Conservation (phyloP, 768 basidiomycete genomes). For the Calocera viscosa region DNA sequence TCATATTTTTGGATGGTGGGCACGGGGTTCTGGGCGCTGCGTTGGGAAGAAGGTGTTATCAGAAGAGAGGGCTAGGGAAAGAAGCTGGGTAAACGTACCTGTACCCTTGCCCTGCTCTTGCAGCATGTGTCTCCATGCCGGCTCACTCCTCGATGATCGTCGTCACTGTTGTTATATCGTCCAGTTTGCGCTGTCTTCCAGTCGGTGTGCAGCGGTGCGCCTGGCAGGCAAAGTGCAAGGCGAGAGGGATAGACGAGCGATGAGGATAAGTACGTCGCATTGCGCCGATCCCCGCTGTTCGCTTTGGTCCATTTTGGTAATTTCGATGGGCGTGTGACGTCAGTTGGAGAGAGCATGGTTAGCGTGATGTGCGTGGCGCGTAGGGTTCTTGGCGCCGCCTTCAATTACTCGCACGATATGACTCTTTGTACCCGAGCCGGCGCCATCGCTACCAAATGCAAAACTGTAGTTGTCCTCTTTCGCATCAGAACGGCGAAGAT, state of each 20-base stretch:
- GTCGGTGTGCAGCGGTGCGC: too few species aligned
- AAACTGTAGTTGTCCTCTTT: too few species aligned
- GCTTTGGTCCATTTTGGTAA: not conserved
- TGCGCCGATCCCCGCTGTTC: not conserved
- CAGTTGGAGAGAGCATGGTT: not conserved
- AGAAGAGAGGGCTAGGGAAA: not conserved
- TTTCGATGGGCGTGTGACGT: not conserved
- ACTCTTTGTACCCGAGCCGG: too few species aligned
- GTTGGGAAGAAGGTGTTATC: not conserved
- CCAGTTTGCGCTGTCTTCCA: not conserved
- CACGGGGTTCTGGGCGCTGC: slow-evolving; percentile 22
- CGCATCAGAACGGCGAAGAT: too few species aligned
- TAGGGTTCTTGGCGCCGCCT: too few species aligned
- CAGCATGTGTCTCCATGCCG: slow-evolving; percentile 2
- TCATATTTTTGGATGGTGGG: slow-evolving; percentile 28
- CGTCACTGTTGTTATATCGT: not conserved
- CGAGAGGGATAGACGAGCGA: too few species aligned
- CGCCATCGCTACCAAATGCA: too few species aligned
- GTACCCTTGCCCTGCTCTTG: not conserved
- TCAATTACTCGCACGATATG: too few species aligned
- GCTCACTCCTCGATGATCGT: not conserved
- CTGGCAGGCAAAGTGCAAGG: too few species aligned
- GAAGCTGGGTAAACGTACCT: not conserved
- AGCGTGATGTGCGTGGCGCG: not conserved
- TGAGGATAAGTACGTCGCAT: too few species aligned